phyloP scores from a whole-genome alignment of 768 basidiomycete species.

The Lentinus tigrinus region DNA sequence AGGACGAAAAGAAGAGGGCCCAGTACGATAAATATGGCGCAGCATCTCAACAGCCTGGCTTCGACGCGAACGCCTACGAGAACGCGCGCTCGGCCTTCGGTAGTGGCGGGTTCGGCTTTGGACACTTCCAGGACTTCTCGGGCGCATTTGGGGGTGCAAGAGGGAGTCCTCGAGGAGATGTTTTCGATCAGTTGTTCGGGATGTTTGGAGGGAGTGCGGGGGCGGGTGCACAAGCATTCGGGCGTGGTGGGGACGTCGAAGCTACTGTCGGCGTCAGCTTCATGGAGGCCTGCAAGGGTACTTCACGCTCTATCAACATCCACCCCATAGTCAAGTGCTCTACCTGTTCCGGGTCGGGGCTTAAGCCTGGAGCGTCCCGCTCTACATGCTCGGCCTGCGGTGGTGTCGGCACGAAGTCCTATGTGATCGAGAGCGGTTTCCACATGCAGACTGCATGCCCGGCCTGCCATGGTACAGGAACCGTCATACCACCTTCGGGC shows the following conservation, averaged over 20 bases:
- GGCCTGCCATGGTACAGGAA: slow-evolving; percentile 79
- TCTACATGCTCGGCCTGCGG: slow-evolving; percentile 77
- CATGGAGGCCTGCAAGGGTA: slow-evolving; percentile 93
- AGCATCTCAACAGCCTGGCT: slow-evolving; percentile 90
- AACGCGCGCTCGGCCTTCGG: slow-evolving; percentile 47
- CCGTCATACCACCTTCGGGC: slow-evolving; percentile 71
- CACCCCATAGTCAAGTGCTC: slow-evolving; percentile 81
- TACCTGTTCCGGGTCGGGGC: slow-evolving; percentile 81
- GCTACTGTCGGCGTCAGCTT: slow-evolving; percentile 74
- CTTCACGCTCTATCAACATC: slow-evolving; percentile 69
- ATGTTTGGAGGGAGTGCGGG: slow-evolving; percentile 49
- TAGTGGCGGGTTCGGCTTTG: slow-evolving; percentile 57
- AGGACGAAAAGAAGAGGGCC: slow-evolving; percentile 91
- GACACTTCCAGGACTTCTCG: slow-evolving; percentile 72
- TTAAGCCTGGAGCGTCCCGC: slow-evolving; percentile 85
- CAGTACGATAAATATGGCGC: slow-evolving; percentile 91
- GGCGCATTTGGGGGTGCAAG: slow-evolving; percentile 48
- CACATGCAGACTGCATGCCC: slow-evolving; percentile 93
- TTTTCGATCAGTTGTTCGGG: slow-evolving; percentile 84
- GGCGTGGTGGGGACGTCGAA: slow-evolving; percentile 81
- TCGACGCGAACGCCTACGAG: slow-evolving; percentile 84
- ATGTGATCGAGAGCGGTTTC: slow-evolving; percentile 90
- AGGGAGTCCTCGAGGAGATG: slow-evolving; percentile 45
- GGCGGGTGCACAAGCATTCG: slow-evolving; percentile 35
- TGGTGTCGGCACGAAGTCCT: slow-evolving; percentile 86